Evolutionary conservation across 805 yeast genomes (phyloP), one percentile per base, ranked within the genome.

Genomic region (Saturnispora diversa): DNA sequence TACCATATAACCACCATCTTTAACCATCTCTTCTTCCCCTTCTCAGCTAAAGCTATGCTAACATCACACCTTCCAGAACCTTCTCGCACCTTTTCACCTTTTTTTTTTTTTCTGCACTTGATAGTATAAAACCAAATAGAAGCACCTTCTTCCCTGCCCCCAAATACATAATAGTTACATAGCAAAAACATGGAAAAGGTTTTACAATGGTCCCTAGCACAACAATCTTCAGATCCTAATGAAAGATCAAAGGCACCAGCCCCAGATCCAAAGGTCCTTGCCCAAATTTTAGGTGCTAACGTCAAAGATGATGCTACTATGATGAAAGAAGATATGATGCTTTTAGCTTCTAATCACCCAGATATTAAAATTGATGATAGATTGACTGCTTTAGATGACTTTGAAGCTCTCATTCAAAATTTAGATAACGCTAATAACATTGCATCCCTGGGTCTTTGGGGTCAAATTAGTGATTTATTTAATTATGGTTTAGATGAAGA

Each of bases 351-450:
- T 51, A 27, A 34, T 21, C 44, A 47, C 21, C 72, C 75, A 6
- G 81, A 77, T 35, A 75, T 77, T 3, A 72, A 72, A 6, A 50
- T 73, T 17, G 90, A 82, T 30, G 70, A 70, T 50, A 82, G 81
- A 51, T 66, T 80, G 38, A 72, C 74, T 7, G 95, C 97, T 0
- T 72, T 87, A 45, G 97, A 90, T 49, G 85, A 86, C 58, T 82
- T 90, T 53, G 96, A 90, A 58, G 86, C 88, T 90, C 66, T 90
- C 38, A 80, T 92, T 36, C 97, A 90, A 56, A 87, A 87, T 53
- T 62, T 90, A 45, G 97, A 92, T 60, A 92, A 92, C 59, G 97
- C 97, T 19, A 88, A 90, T 62, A 86, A 86, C 53, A 79, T 90
- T 49, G 90, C 84, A 48, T 83, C 81, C 51, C 56, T 88, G 67